Percentiles rank a stretch among this genome's conserved stretches.
Conservation (phyloP, 75 land plant species). For the Cunninghamia lanceolata region DNA sequence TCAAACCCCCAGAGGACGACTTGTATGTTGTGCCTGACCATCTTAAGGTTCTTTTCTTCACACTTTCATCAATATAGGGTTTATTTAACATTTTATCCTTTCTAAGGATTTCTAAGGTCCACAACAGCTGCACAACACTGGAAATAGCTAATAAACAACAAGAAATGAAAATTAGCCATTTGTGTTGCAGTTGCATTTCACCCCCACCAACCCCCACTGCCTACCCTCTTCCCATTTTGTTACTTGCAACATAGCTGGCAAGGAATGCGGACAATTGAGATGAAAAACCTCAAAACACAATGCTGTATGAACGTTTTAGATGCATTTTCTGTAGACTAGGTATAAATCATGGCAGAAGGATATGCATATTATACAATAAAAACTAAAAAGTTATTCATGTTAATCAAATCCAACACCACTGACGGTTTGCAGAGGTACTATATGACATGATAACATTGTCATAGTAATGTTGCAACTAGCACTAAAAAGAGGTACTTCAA, state of each 20-base stretch:
- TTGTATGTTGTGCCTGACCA: constrained; percentile 90
- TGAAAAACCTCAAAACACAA: too few species aligned
- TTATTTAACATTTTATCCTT: neutral
- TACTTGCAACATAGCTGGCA: too few species aligned
- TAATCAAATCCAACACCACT: neutral
- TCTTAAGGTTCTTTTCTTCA: constrained; percentile 54
- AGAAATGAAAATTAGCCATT: neutral
- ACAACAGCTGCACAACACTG: neutral
- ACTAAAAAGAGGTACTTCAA: neutral
- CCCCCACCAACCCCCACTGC: too few species aligned
- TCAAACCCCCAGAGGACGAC: constrained; percentile 77
- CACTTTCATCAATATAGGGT: neutral
- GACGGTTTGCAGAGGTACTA: neutral
- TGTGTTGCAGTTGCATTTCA: neutral
- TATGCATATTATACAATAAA: neutral
- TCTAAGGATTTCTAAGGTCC: neutral
- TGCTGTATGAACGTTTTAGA: too few species aligned
- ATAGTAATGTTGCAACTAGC: neutral
- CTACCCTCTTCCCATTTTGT: too few species aligned
- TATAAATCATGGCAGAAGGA: neutral
- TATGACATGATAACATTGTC: neutral
- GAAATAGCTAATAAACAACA: neutral
- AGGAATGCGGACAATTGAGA: too few species aligned
- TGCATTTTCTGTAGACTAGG: too few species aligned
- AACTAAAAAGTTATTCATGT: neutral